A percentile compares a stretch with the other conserved stretches of the same genome.
phyloP scores from a whole-genome alignment of 148 eudicot genomes.

The Rhododendron griersonianum region DNA sequence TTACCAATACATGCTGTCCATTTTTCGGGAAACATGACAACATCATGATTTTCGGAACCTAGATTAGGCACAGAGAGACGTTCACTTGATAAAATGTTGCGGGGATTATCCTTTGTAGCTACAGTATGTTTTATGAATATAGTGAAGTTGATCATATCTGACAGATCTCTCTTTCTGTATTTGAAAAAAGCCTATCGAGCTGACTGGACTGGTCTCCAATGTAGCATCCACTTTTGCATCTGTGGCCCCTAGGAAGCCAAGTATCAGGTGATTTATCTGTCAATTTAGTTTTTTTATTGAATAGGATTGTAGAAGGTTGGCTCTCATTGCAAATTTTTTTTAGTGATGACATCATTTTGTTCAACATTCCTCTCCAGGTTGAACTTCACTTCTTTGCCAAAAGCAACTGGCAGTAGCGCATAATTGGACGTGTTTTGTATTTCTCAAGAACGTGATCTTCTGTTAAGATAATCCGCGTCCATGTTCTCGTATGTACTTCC shows the following conservation, averaged over 20 bases:
- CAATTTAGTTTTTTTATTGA: background rate
- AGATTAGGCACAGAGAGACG: background rate
- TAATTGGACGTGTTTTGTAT: background rate
- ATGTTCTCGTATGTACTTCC: background rate
- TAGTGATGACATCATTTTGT: background rate
- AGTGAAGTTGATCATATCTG: background rate
- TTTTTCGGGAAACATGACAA: background rate
- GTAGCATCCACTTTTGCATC: background rate
- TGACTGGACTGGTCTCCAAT: conserved; percentile 10
- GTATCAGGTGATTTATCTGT: conserved; percentile 16
- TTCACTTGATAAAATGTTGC: background rate
- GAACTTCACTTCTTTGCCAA: conserved; percentile 27
- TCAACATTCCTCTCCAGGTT: conserved; percentile 12
- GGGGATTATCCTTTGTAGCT: background rate
- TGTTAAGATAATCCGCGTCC: background rate
- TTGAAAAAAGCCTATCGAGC: conserved; percentile 19
- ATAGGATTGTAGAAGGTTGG: background rate
- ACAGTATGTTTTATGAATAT: background rate
- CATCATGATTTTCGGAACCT: background rate
- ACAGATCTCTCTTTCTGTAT: background rate
- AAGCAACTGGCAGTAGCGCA: conserved; percentile 31
- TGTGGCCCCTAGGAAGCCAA: conserved; percentile 19
- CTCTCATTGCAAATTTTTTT: background rate
- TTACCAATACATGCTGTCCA: background rate
- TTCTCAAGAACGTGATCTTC: background rate